Base-by-base conservation (phyloP, 352 stramenopile genomes). In the Globisporangium alternatum region DNA sequence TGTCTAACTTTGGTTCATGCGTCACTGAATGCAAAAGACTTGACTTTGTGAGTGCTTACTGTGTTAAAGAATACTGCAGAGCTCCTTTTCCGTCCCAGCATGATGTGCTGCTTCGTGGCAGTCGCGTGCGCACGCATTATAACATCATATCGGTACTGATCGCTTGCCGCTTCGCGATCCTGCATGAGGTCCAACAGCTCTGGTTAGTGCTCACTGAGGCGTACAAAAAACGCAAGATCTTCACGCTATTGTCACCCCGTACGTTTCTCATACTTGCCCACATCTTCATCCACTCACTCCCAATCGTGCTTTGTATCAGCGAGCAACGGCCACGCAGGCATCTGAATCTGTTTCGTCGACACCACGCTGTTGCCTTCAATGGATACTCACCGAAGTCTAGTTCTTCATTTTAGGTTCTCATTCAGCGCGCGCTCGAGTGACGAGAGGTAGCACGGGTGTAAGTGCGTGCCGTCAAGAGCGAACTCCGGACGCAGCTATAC, bases 391-490 rank as follows among this genome's bases (percentile, higher is more conserved):
- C 17, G 13, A 6, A 5, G 41, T 0, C 15, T 5, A 44, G 8
- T 19, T 44, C 8, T 35, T 56, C 37, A 60, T n/a, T 22, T 25
- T 21, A 39, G 12, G 2, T 33, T 13, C n/a, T 22, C 9, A 9
- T 44, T 56, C 22, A 85, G 52, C n/a, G 69, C 79, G n/a, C 60
- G 69, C 45, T 82, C 79, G 13, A 90, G 62, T 0, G 75, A 55
- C 15, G 19, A 10, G 31, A 96, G 53, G 66, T 97, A 97, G 9
- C 53, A 65, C 5, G 90, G 87, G 55, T 89, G 77, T 22, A 97
- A 68, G 63, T 97, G 90, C 3, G 90, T 96, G n/a, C 89, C 89
- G 60, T 97, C 90, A 0, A 97, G 74, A 2, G 35, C 63, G 49
- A 86, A 85, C 0, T 74, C 62, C n/a, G 71, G 48, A 5, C 74